Evolutionary conservation across 1,284 basidiomycete species (phyloP).

Genomic region (Heterobasidion parviporum): DNA sequence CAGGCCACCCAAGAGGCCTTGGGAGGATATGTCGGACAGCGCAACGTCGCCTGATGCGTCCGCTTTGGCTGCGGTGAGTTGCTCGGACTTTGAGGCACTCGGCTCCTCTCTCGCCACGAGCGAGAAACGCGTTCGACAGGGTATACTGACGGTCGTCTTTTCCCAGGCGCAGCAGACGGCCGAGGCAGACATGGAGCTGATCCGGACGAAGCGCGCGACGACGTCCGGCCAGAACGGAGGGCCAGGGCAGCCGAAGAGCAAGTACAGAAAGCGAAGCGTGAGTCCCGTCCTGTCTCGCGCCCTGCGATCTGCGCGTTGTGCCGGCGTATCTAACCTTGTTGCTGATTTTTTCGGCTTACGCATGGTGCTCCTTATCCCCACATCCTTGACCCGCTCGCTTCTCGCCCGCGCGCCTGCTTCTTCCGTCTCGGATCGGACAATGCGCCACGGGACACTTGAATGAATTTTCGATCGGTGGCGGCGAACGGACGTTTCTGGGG

Average conservation of each 20-base stretch:
- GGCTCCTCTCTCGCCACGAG: neutral
- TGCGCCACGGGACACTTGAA: too few relatives aligned
- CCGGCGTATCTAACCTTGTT: conserved; percentile 12
- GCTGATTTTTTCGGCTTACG: conserved; percentile 15
- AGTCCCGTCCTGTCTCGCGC: conserved; percentile 26
- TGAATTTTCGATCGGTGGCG: too few relatives aligned
- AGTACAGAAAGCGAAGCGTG: conserved; percentile 75
- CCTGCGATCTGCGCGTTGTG: neutral
- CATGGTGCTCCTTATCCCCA: too few relatives aligned
- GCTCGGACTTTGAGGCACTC: neutral
- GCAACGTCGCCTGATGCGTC: conserved; percentile 2
- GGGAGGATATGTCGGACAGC: conserved; percentile 53
- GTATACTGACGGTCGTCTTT: conserved; percentile 2
- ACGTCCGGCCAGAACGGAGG: conserved; percentile 29
- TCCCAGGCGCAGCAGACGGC: conserved; percentile 45
- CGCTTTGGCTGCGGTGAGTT: conserved; percentile 19
- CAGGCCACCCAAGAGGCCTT: conserved; percentile 65
- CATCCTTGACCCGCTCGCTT: neutral
- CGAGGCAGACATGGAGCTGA: conserved; percentile 75
- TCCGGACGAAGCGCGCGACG: conserved; percentile 66
- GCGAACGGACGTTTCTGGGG: neutral
- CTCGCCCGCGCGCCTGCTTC: conserved; percentile 15
- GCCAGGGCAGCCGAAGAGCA: conserved; percentile 51
- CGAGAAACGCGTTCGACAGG: neutral
- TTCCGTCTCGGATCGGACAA: too few relatives aligned